Base-by-base conservation (phyloP, 2,329 filamentous ascomycete genomes). In the Beauveria rudraprayagi region DNA sequence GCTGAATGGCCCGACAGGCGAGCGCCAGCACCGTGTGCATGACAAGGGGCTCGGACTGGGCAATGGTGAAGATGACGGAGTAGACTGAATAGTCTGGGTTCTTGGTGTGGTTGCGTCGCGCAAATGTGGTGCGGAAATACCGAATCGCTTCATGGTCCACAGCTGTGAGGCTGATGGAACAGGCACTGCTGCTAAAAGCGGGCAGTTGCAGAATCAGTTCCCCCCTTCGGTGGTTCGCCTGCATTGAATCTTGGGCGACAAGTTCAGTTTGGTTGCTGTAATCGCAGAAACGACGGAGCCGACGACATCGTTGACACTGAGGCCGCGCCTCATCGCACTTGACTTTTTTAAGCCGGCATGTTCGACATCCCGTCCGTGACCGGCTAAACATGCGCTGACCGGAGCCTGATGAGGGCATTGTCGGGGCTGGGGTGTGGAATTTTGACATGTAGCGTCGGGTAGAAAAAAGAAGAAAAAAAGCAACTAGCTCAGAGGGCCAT, bases 1-100 rank as follows among this genome's bases (percentile, higher is more conserved):
- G 70, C 34, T 69, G 68, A 48, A 72, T 67, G 48, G 71, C 72
- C 59, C 69, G 67, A 8, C 67, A 65, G 5, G 71, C 70, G 3
- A 75, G 65, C 0, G 72, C 70, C 7, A 75, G 62, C 3, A 73
- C 63, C 64, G 73, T 72, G 55, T 72, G 71, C 73, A 75, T 75
- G 22, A 73, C 69, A 63, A 74, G 70, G 4, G 70, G 65, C 17
- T 73, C 69, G 10, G 66, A 63, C 53, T 69, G 63, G 2, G 72
- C 72, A 19, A 73, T 65, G 19, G 65, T 62, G 59, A 74, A 74
- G 62, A 75, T 71, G 62, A 74, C 70, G 28, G 71, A 71, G 50
- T 70, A 71, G 2, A 73, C 61, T 0, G 69, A 72, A 30, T 68
- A 74, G n/a, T 72, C 67, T 1, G 71, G 70, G 37, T 73, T 73